Base-by-base conservation (phyloP, 148 eudicot genomes). In the Dysphania ambrosioides region DNA sequence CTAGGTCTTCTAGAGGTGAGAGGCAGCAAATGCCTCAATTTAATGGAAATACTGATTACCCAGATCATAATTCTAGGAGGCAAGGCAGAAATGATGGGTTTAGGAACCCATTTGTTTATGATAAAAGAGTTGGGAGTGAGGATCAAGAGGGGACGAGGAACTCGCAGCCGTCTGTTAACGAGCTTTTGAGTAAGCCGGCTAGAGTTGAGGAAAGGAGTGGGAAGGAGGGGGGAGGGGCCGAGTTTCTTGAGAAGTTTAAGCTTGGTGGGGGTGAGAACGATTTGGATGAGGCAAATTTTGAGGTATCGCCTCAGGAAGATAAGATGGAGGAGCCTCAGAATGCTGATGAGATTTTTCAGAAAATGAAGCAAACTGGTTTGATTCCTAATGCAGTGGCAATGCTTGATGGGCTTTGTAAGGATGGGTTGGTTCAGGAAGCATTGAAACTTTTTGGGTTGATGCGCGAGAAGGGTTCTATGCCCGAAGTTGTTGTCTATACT, bases 371-470 rank as follows among this genome's bases (percentile, higher is more conserved):
- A 76, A 85, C 83, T 4, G 96, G 99, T 8, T 73, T 95, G 13
- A 92, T 95, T 44, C 97, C 99, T 1, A 95, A 92, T 77, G 93
- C 97, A 0, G 99, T 95, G 64, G 88, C 93, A 8, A 95, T 92
- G 99, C 91, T 95, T 7, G 92, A 95, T 60, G 97, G 96, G 36
- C 87, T 95, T 29, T 95, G 97, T 78, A 88, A 85, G 77, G 97
- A 92, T 66, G 97, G 99, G 40, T 85, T 95, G 62, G 86, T 92
- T 67, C 96, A 89, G 19, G 99, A 95, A 66, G 96, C 97, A 6
- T 87, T 92, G 99, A 92, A 89, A 76, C 88, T 95, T 67, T 95
- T 95, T 30, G 87, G 88, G 13, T 57, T 84, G 72, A 95, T 95
- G 97, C 93, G 97, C 19, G 97, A 90, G 82, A 92, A 86, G 83